phyloP scores from a whole-genome alignment of 805 yeast species.

The Lipomyces yamanashiensis region DNA sequence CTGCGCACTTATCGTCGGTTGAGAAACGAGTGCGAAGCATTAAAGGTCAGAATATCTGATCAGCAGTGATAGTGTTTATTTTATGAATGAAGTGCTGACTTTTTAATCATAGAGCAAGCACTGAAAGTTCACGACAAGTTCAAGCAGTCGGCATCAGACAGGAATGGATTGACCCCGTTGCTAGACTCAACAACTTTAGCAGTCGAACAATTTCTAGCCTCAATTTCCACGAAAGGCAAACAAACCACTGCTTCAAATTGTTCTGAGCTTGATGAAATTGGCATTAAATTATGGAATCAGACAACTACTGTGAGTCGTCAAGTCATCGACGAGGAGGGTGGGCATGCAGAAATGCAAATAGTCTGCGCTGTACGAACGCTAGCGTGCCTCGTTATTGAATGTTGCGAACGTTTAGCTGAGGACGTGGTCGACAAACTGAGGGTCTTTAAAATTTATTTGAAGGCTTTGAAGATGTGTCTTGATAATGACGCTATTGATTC shows the following conservation, averaged over 20 bases:
- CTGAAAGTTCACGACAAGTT: background rate
- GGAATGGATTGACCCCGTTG: slow-evolving; percentile 6
- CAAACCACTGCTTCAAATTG: background rate
- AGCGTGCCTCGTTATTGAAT: slow-evolving; percentile 28
- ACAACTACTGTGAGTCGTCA: slow-evolving; percentile 18
- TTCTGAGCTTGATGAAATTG: slow-evolving; percentile 10
- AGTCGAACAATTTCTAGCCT: slow-evolving; percentile 22
- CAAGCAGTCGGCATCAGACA: slow-evolving; percentile 5
- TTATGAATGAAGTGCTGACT: background rate
- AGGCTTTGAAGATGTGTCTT: slow-evolving; percentile 24
- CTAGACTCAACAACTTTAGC: slow-evolving; percentile 14
- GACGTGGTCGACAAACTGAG: slow-evolving; percentile 9
- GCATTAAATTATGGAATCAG: slow-evolving; percentile 26
- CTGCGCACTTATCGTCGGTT: background rate
- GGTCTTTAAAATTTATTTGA: slow-evolving; percentile 22
- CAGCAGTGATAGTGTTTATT: background rate
- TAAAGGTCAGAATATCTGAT: background rate
- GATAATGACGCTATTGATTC: slow-evolving; percentile 24
- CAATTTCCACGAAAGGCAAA: slow-evolving; percentile 13
- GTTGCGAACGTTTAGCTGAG: slow-evolving; percentile 18
- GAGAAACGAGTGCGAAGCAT: slow-evolving; percentile 11
- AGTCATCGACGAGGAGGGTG: background rate
- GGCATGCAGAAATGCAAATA: slow-evolving; percentile 2
- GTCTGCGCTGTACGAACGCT: slow-evolving; percentile 19
- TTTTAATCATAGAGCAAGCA: slow-evolving; percentile 1